These are phyloP conservation scores for Candida chilensis DNA, from an alignment of 805 yeast genomes.

Conservation along the genomic window DNA sequence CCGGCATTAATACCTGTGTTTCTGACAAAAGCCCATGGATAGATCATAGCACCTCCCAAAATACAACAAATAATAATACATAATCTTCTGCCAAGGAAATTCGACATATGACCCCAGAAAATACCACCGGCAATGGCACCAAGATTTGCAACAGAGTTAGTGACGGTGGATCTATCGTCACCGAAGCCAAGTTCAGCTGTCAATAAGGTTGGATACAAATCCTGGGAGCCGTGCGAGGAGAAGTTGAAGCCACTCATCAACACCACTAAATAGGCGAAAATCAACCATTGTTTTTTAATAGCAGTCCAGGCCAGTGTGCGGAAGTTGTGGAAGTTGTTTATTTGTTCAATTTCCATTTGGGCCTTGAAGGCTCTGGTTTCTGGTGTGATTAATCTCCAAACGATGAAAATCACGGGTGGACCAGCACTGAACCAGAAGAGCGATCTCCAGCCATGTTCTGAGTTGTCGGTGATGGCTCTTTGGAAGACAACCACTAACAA, in stretches of 20 bases:
- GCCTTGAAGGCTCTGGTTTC: constrained; percentile 47
- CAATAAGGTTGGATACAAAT: constrained; percentile 58
- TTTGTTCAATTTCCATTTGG: constrained; percentile 12
- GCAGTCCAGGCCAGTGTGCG: constrained; percentile 16
- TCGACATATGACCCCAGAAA: constrained; percentile 48
- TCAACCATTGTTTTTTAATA: constrained; percentile 48
- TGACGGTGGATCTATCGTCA: constrained; percentile 42
- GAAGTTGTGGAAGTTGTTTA: constrained; percentile 9
- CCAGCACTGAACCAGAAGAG: constrained; percentile 71
- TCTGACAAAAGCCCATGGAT: constrained; percentile 48
- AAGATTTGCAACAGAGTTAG: constrained; percentile 52
- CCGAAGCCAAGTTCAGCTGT: constrained; percentile 39
- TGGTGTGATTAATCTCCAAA: constrained; percentile 49
- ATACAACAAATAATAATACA: constrained; percentile 41
- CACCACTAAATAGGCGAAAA: constrained; percentile 45
- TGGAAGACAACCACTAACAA: constrained; percentile 56
- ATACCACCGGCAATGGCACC: constrained; percentile 65
- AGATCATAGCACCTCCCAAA: constrained; percentile 49
- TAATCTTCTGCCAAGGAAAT: constrained; percentile 52
- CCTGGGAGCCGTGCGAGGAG: constrained; percentile 70
- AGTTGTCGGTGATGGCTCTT: constrained; percentile 44
- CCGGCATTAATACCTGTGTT: constrained; percentile 40
- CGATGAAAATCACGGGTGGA: constrained; percentile 47
- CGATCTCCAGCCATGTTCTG: constrained; percentile 56
- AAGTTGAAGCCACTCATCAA: constrained; percentile 66